Conservation (phyloP, 73 alveolate genomes). For the Paraurostyla sp. region DNA sequence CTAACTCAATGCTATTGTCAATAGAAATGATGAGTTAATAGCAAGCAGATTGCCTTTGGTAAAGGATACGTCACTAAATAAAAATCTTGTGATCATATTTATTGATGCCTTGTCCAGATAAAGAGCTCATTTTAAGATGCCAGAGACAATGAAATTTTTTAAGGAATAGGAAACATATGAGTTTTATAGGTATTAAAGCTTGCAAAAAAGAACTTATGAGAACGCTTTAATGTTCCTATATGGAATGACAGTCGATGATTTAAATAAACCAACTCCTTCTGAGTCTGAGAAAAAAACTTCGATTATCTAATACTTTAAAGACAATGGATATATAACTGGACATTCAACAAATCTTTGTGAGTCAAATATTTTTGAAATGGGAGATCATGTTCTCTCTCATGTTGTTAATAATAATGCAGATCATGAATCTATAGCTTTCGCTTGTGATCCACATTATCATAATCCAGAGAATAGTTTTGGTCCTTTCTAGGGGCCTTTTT, state of each 20-base stretch:
- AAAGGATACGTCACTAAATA: slow-evolving; percentile 37
- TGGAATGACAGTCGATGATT: slow-evolving; percentile 59
- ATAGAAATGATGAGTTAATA: slow-evolving; percentile 69
- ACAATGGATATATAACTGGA: slow-evolving; percentile 84
- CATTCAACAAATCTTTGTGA: slow-evolving; percentile 81
- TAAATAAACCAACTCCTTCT: background rate
- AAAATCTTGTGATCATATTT: slow-evolving; percentile 74
- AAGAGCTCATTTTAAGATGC: slow-evolving; percentile 66
- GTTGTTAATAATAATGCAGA: slow-evolving; percentile 72
- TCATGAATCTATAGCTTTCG: slow-evolving; percentile 83
- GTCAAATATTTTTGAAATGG: slow-evolving; percentile 77
- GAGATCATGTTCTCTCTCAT: slow-evolving; percentile 71
- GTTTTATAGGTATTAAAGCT: slow-evolving; percentile 81
- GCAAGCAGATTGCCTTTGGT: slow-evolving; percentile 68
- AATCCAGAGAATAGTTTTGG: slow-evolving; percentile 82
- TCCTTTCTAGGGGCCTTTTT: slow-evolving; percentile 85
- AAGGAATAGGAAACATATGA: slow-evolving; percentile 68
- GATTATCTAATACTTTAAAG: slow-evolving; percentile 73
- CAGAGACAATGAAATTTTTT: slow-evolving; percentile 78
- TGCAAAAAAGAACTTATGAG: slow-evolving; percentile 77
- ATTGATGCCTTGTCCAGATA: slow-evolving; percentile 79
- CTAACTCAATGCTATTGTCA: slow-evolving; percentile 12
- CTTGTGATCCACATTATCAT: slow-evolving; percentile 85
- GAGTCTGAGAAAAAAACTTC: slow-evolving; percentile 51
- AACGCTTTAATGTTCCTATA: slow-evolving; percentile 80